Evolutionary conservation across 495 filamentous ascomycete genomes (phyloP).

Genomic region (Penicillium macrosclerotiorum): DNA sequence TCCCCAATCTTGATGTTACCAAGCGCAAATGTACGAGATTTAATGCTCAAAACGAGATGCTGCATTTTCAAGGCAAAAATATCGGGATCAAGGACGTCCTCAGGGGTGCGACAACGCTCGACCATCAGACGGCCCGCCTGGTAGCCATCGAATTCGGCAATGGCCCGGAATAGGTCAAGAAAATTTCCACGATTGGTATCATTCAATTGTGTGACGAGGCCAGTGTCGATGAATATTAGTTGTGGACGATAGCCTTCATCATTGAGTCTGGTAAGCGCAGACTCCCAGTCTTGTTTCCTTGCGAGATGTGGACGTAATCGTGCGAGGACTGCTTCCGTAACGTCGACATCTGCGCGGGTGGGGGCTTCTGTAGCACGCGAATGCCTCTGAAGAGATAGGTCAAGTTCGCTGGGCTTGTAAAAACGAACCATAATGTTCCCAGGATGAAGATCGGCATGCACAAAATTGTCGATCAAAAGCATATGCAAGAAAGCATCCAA

Average conservation of each 20-base stretch:
- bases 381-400: conserved; percentile 55
- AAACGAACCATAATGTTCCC: conserved; percentile 99
- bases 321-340: conserved; percentile 80
- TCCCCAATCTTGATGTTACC: conserved; percentile 97
- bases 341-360: conserved; percentile 57
- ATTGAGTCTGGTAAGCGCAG: conserved; percentile 75
- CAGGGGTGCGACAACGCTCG: conserved; percentile 86
- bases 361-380: conserved; percentile 53
- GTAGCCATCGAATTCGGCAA: conserved; percentile 97
- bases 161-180: conserved; percentile 89
- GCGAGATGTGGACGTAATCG: conserved; percentile 71
- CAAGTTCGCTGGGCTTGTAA: conserved; percentile 75
- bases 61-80: conserved; percentile 96
- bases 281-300: conserved; percentile 65
- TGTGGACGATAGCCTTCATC: conserved; percentile 89
- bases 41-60: conserved; percentile 86
- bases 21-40: conserved; percentile 83
- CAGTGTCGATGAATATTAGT: conserved; percentile 96
- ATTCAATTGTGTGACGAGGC: conserved; percentile 92
- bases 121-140: conserved; percentile 95
- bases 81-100: conserved; percentile 81
- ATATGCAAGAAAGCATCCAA: conserved; percentile 98
- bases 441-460: conserved; percentile 97
- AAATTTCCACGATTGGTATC: conserved; percentile 85
- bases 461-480: conserved; percentile 96